Percentiles rank a stretch among this genome's conserved stretches.
phyloP scores from a whole-genome alignment of 306 rosid species.

The Rosa chinensis region DNA sequence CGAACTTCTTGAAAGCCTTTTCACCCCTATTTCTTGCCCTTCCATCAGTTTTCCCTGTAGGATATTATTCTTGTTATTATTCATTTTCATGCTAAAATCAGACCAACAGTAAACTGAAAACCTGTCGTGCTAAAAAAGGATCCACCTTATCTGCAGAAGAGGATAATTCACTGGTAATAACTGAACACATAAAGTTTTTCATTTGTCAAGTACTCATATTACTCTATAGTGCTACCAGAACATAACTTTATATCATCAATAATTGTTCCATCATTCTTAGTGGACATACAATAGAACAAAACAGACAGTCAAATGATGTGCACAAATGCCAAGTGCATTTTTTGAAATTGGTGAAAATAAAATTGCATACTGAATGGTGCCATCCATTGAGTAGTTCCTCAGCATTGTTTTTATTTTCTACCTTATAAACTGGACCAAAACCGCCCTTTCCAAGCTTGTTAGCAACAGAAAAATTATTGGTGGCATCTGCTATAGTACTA shows the following conservation, averaged over 20 bases:
- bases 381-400: not conserved
- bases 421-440: constrained; percentile 35
- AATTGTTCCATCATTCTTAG: too few species aligned
- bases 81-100: not conserved
- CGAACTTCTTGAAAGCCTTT: constrained; percentile 50
- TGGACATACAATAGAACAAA: not conserved
- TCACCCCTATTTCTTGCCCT: constrained; percentile 53
- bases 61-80: not conserved
- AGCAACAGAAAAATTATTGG: constrained; percentile 29
- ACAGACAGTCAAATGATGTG: not conserved
- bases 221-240: not conserved
- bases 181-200: not conserved
- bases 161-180: not conserved
- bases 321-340: not conserved
- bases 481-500: constrained; percentile 21
- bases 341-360: not conserved
- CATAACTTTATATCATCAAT: not conserved
- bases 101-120: not conserved
- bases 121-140: not conserved
- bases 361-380: not conserved
- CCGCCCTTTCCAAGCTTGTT: constrained; percentile 38
- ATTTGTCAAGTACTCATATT: not conserved
- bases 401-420: not conserved
- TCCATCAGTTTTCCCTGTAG: constrained; percentile 27
- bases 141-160: not conserved